Conservation (phyloP, 768 basidiomycete species). For the Megacollybia marginata region DNA sequence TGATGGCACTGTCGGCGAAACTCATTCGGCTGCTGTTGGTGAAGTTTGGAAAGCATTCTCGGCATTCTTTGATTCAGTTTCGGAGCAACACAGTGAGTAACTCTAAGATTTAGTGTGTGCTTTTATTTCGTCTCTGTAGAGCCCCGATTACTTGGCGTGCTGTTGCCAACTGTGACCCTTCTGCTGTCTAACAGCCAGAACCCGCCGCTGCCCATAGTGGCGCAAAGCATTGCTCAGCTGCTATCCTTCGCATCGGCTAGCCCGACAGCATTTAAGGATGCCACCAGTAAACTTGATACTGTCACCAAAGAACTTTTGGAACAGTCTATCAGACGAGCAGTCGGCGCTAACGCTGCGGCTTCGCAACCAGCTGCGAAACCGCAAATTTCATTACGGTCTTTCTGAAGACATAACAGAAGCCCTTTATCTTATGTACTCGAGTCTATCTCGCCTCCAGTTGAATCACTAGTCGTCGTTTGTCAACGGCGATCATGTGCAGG, state of each 20-base stretch:
- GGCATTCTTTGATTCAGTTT: conserved; percentile 47
- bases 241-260: conserved; percentile 64
- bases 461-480: too few relatives aligned
- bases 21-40: conserved; percentile 53
- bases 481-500: too few relatives aligned
- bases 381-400: conserved; percentile 72
- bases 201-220: conserved; percentile 38
- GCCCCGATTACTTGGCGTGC: conserved; percentile 55
- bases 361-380: conserved; percentile 45
- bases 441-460: too few relatives aligned
- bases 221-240: conserved; percentile 58
- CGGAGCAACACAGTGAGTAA: conserved; percentile 56
- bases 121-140: conserved; percentile 32
- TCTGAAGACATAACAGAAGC: too few relatives aligned
- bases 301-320: conserved; percentile 60
- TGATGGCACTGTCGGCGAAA: conserved; percentile 47
- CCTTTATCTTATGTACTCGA: too few relatives aligned
- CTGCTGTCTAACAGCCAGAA: conserved; percentile 49
- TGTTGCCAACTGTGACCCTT: conserved; percentile 70
- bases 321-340: conserved; percentile 66
- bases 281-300: conserved; percentile 58
- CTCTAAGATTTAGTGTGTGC: neutral
- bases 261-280: conserved; percentile 80
- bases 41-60: conserved; percentile 83
- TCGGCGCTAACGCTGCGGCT: conserved; percentile 35